A percentile compares a stretch with the other conserved stretches of the same genome.
These are phyloP conservation scores for Alternaria dauci DNA, from an alignment of 2,329 filamentous ascomycete species.

Conservation along the genomic window DNA sequence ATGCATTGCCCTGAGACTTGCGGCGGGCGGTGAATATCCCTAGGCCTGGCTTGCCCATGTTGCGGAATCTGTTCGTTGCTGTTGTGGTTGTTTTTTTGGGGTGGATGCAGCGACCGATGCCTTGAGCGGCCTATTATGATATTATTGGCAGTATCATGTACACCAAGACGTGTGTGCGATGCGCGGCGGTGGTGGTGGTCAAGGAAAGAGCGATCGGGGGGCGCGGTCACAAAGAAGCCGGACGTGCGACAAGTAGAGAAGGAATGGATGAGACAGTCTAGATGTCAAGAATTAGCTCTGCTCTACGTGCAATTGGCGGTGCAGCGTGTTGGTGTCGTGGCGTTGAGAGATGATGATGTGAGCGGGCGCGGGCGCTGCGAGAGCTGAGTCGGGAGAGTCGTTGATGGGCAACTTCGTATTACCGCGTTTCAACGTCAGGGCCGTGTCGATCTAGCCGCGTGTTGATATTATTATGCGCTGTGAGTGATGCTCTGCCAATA, in stretches of 20 bases:
- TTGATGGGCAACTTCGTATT: slow-evolving; percentile 12
- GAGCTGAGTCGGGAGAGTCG: slow-evolving; percentile 13
- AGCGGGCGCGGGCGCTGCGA: slow-evolving; percentile 11
- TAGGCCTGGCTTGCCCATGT: slow-evolving; percentile 46
- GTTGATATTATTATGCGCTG: slow-evolving; percentile 2
- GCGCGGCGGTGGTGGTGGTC: slow-evolving; percentile 13
- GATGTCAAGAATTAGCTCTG: slow-evolving; percentile 6
- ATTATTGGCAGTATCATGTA: slow-evolving; percentile 30
- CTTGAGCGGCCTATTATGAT: slow-evolving; percentile 29
- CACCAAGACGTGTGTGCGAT: slow-evolving; percentile 6
- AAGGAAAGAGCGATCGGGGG: slow-evolving; percentile 5
- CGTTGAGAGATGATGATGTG: slow-evolving; percentile 9
- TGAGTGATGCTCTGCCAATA: slow-evolving; percentile 2
- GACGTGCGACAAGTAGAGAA: slow-evolving; percentile 3
- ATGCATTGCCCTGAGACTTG: slow-evolving; percentile 49
- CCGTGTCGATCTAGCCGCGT: slow-evolving; percentile 9
- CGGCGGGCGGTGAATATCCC: slow-evolving; percentile 46
- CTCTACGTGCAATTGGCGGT: background rate
- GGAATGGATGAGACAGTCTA: slow-evolving; percentile 18
- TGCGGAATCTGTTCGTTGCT: background rate
- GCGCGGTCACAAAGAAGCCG: background rate
- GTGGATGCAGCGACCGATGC: slow-evolving; percentile 24
- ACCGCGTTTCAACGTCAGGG: slow-evolving; percentile 20
- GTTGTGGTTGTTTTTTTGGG: background rate
- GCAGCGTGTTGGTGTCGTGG: slow-evolving; percentile 7